A percentile compares a stretch with the other conserved stretches of the same genome.
Conservation (phyloP, 345 rosid genomes). For the Heritiera fomes region DNA sequence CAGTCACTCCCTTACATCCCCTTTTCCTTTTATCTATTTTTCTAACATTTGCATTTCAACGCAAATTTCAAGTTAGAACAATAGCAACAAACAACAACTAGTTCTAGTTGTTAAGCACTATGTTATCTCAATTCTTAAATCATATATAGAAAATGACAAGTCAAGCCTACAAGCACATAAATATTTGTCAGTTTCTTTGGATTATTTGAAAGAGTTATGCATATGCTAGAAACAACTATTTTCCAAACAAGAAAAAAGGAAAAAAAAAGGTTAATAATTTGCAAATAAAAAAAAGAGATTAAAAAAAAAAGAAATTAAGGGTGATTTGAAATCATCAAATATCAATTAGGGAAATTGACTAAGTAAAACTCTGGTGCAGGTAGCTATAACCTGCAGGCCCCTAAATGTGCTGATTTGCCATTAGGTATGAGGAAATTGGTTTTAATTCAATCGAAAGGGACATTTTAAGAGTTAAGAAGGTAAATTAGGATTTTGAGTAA, state of each 20-base stretch:
- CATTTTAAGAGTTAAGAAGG: constrained; percentile 16
- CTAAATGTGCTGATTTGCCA: constrained; percentile 2
- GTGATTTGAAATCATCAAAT: neutral
- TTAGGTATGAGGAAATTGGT: constrained; percentile 14
- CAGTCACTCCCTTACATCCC: neutral
- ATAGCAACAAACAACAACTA: constrained; percentile 29
- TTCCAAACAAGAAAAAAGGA: neutral
- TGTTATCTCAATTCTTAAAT: neutral
- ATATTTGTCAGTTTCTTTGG: constrained; percentile 21
- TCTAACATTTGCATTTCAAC: neutral
- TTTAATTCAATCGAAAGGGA: constrained; percentile 1
- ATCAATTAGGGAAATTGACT: neutral
- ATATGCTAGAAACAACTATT: neutral
- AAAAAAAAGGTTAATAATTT: neutral
- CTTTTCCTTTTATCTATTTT: neutral
- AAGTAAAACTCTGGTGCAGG: neutral
- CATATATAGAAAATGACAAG: constrained; percentile 29
- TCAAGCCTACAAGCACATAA: constrained; percentile 25
- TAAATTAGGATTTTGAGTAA: neutral
- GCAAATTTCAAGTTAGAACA: neutral
- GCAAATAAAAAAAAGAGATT: neutral
- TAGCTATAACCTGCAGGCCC: neutral
- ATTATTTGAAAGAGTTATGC: constrained; percentile 8
- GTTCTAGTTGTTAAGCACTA: constrained; percentile 32
- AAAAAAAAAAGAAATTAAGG: no score